phyloP scores from a whole-genome alignment of 495 filamentous ascomycete genomes.

The Bathelium albidoporum region DNA sequence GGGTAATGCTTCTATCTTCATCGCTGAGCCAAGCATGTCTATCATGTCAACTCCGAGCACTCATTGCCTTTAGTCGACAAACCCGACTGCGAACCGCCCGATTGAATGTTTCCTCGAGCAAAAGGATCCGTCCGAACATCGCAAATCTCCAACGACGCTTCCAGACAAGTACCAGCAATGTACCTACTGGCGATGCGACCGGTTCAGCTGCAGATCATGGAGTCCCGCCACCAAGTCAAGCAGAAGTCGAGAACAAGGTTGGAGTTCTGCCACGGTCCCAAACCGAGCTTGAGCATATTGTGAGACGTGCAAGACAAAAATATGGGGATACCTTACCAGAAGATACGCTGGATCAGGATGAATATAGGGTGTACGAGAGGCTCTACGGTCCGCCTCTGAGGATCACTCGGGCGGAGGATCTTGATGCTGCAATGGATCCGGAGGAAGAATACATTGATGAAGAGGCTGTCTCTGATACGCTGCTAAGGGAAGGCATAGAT shows the following conservation, averaged over 20 bases:
- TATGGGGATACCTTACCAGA: slow-evolving; percentile 73
- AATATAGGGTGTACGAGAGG: slow-evolving; percentile 65
- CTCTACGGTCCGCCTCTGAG: slow-evolving; percentile 63
- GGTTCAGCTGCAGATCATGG: neutral
- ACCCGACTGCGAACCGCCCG: neutral
- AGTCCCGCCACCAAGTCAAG: neutral
- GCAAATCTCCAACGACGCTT: neutral
- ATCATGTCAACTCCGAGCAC: neutral
- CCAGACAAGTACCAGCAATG: neutral
- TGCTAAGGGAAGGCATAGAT: slow-evolving; percentile 46
- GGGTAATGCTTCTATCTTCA: neutral
- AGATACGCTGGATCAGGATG: slow-evolving; percentile 56
- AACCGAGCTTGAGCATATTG: slow-evolving; percentile 31
- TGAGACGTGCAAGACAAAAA: slow-evolving; percentile 55
- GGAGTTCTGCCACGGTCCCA: slow-evolving; percentile 2
- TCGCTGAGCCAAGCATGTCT: neutral
- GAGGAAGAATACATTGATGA: slow-evolving; percentile 31
- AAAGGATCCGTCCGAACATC: neutral
- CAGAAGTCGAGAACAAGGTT: neutral
- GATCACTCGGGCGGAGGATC: slow-evolving; percentile 47
- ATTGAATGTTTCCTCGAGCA: neutral
- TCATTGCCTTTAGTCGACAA: neutral
- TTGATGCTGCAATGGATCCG: slow-evolving; percentile 33
- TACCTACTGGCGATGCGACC: neutral
- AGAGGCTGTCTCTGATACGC: slow-evolving; percentile 18